These are phyloP conservation scores for Gynandropsis gynandra DNA, from an alignment of 345 rosid species.

Conservation along the genomic window DNA sequence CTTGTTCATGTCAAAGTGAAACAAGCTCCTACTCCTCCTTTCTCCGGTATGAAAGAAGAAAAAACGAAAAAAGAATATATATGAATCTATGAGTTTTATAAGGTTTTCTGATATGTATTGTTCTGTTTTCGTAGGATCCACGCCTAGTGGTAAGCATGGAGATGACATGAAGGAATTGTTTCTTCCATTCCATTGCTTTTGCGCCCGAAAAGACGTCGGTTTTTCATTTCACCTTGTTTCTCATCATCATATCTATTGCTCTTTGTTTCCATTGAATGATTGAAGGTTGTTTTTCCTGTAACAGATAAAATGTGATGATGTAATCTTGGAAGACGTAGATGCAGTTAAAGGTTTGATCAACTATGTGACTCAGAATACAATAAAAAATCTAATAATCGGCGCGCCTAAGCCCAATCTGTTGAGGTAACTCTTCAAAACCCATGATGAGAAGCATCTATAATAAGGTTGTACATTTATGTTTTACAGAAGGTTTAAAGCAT, in stretches of 20 bases:
- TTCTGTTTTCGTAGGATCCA: conserved; percentile 28
- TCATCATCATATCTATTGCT: not conserved
- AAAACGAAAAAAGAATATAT: not conserved
- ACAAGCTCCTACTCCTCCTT: conserved; percentile 31
- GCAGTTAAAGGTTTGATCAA: conserved; percentile 47
- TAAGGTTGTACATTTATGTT: not conserved
- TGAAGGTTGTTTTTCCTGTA: conserved; percentile 2
- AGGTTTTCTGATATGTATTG: not conserved
- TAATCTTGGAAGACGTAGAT: conserved; percentile 48
- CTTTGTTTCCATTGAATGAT: not conserved
- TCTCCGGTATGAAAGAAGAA: conserved; percentile 26
- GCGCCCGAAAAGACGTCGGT: conserved; percentile 70
- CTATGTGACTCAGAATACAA: conserved; percentile 27
- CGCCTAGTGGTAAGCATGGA: conserved; percentile 20
- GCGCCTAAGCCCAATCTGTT: conserved; percentile 47
- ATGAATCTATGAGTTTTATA: not conserved
- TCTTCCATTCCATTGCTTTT: conserved; percentile 84
- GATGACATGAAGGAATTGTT: conserved; percentile 45
- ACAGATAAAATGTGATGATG: conserved; percentile 60
- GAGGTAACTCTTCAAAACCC: conserved; percentile 37
- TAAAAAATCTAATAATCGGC: conserved; percentile 50
- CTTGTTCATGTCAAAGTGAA: conserved; percentile 59
- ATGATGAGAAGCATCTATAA: not conserved
- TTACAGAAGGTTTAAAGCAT: conserved; percentile 50
- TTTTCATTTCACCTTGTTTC: not conserved